phyloP scores from a whole-genome alignment of 805 yeast species.

The Naumovozyma dairenensis region DNA sequence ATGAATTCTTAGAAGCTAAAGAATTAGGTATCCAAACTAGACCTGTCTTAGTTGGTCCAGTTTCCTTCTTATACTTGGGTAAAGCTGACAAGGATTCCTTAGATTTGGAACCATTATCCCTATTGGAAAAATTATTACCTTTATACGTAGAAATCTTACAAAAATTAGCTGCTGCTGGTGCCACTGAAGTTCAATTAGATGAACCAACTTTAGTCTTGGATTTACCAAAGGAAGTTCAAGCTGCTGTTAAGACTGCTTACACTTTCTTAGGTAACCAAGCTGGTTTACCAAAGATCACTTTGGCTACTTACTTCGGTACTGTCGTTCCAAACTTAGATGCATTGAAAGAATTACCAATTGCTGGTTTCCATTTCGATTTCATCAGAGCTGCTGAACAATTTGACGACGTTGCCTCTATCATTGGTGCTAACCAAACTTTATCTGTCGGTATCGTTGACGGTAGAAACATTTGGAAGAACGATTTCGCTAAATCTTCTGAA shows the following conservation, averaged over 20 bases:
- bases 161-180: constrained; percentile 91
- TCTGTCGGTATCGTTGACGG: constrained; percentile 98
- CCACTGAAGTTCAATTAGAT: constrained; percentile 88
- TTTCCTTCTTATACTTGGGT: constrained; percentile 89
- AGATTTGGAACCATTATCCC: constrained; percentile 86
- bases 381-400: constrained; percentile 95
- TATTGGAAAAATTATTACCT: constrained; percentile 83
- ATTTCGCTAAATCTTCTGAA: constrained; percentile 78
- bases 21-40: constrained; percentile 91
- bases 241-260: constrained; percentile 83
- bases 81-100: constrained; percentile 97
- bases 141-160: constrained; percentile 82
- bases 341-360: constrained; percentile 81
- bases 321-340: constrained; percentile 93
- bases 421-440: constrained; percentile 62
- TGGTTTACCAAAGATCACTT: constrained; percentile 65
- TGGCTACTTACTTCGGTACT: constrained; percentile 96
- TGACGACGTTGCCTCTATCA: constrained; percentile 62
- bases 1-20: constrained; percentile 96
- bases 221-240: constrained; percentile 72
- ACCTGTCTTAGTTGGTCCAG: constrained; percentile 95
- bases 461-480: constrained; percentile 99
- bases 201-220: constrained; percentile 96
- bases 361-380: constrained; percentile 94
- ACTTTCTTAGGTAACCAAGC: constrained; percentile 55